Evolutionary conservation across 2,329 filamentous ascomycete genomes (phyloP).

Genomic region (Colletotrichum magnum): DNA sequence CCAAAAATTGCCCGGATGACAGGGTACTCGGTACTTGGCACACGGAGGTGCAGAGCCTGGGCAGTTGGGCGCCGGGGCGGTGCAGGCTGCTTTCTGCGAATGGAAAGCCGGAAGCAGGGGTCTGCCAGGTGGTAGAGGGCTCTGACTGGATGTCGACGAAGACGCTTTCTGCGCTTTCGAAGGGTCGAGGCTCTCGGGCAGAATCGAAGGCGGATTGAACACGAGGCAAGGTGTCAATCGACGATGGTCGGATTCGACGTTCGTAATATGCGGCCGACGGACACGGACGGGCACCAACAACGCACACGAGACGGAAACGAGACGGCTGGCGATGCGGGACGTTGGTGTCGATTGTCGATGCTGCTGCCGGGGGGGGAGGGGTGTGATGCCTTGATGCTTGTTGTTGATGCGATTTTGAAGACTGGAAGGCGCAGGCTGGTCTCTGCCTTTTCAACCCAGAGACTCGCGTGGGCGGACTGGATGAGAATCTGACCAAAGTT

Average conservation of each 20-base stretch:
- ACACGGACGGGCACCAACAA: no score
- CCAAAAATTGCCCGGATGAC: not conserved
- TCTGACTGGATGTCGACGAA: constrained; percentile 21
- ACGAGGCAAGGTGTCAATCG: constrained; percentile 29
- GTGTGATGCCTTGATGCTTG: not conserved
- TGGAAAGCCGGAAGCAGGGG: constrained; percentile 39
- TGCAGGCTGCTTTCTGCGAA: constrained; percentile 38
- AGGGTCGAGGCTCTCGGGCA: constrained; percentile 37
- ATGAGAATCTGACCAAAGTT: not conserved
- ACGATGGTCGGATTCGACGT: constrained; percentile 7
- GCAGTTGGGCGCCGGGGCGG: constrained; percentile 35
- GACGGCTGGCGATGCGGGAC: constrained; percentile 4
- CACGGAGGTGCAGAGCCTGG: constrained; percentile 5
- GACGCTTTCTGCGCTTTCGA: constrained; percentile 31
- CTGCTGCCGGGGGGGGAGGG: not conserved
- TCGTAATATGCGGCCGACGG: not conserved
- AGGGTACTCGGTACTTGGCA: constrained; percentile 26
- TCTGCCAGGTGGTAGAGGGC: constrained; percentile 18
- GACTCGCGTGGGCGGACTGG: constrained; percentile 17
- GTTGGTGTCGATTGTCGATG: constrained; percentile 7
- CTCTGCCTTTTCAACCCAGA: constrained; percentile 30
- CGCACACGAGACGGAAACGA: constrained; percentile 15
- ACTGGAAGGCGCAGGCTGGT: constrained; percentile 19
- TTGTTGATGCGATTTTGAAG: not conserved
- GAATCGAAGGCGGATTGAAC: constrained; percentile 35